These are phyloP conservation scores for Dillenia suffruticosa DNA, from an alignment of 164 flowering plant genomes.

Conservation along the genomic window DNA sequence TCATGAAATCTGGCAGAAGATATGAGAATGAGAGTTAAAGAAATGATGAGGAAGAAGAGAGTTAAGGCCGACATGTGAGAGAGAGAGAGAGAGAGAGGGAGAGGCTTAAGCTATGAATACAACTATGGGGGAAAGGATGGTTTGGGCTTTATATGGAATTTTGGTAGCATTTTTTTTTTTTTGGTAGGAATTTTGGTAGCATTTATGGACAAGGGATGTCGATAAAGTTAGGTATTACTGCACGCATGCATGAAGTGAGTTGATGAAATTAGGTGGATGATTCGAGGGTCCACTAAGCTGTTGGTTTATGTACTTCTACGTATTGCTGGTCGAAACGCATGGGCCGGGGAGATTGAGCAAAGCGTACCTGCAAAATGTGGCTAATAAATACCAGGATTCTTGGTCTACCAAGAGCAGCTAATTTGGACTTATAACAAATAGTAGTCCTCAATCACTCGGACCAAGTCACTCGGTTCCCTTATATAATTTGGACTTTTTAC, in stretches of 20 bases:
- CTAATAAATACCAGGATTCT: too few species aligned
- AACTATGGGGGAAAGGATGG: background rate
- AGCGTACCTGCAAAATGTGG: too few species aligned
- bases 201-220: background rate
- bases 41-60: slow-evolving; percentile 2
- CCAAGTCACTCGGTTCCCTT: too few species aligned
- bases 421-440: too few species aligned
- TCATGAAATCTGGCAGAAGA: slow-evolving; percentile 1
- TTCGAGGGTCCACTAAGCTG: background rate
- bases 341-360: too few species aligned
- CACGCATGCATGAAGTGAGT: too few species aligned
- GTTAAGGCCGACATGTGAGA: slow-evolving; percentile 5
- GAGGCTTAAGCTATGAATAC: background rate
- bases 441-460: too few species aligned
- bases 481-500: too few species aligned
- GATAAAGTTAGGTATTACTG: background rate
- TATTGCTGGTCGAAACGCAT: background rate
- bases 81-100: background rate
- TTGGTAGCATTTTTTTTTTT: background rate
- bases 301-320: background rate
- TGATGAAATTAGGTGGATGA: background rate
- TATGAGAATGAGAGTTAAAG: background rate
- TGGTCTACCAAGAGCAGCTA: too few species aligned
- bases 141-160: background rate
- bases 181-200: background rate